These are phyloP conservation scores for Ganoderma resinaceum DNA, from an alignment of 1,284 basidiomycete genomes.

Conservation along the genomic window DNA sequence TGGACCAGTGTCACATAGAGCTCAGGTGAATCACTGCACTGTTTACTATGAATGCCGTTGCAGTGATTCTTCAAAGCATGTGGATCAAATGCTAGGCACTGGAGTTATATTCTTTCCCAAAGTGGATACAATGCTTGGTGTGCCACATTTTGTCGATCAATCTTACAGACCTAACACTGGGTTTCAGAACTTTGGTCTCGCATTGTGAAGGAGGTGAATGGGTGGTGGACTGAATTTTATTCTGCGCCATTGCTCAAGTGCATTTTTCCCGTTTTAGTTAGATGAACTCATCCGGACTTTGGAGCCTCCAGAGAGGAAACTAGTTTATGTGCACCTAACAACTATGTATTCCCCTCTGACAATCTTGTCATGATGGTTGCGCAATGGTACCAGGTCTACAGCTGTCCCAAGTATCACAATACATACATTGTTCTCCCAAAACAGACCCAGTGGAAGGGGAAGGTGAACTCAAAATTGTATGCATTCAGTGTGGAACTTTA, in stretches of 20 bases:
- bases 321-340: neutral
- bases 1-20: neutral
- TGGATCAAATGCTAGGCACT: neutral
- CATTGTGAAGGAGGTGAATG: neutral
- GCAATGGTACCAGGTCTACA: neutral
- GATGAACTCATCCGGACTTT: too few relatives aligned
- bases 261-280: neutral
- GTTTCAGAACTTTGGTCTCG: too few relatives aligned
- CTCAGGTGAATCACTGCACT: neutral
- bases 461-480: neutral
- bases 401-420: neutral
- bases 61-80: neutral
- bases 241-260: neutral
- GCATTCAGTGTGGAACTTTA: neutral
- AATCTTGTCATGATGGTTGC: neutral
- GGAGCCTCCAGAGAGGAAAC: neutral
- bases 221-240: neutral
- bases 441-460: neutral
- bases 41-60: neutral
- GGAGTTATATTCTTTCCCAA: neutral
- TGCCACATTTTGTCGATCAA: too few relatives aligned
- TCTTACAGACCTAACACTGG: too few relatives aligned
- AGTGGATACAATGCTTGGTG: neutral
- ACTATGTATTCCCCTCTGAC: neutral
- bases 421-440: neutral